A percentile compares a stretch with the other conserved stretches of the same genome.
Evolutionary conservation across 768 basidiomycete genomes (phyloP).

Genomic region (Phaeotremella skinneri): DNA sequence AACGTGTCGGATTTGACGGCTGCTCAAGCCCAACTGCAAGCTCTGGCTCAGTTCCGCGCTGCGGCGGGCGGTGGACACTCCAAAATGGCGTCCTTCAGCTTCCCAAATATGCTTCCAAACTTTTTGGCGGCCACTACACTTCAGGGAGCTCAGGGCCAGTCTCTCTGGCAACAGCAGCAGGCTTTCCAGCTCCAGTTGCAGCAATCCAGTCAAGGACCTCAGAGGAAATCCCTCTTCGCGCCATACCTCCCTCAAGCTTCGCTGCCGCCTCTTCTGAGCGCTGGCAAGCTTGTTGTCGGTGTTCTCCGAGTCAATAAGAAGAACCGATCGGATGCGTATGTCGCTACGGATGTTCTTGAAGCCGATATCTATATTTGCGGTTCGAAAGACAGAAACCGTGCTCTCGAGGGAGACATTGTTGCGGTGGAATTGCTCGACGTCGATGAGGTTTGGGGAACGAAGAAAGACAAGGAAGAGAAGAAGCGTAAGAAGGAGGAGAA

Average conservation of each 20-base stretch:
- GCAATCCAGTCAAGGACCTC: slow-evolving; percentile 77
- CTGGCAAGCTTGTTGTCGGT: slow-evolving; percentile 96
- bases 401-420: slow-evolving; percentile 93
- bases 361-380: slow-evolving; percentile 99
- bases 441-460: slow-evolving; percentile 89
- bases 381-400: slow-evolving; percentile 96
- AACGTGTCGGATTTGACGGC: slow-evolving; percentile 76
- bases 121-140: slow-evolving; percentile 97
- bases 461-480: slow-evolving; percentile 99
- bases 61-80: slow-evolving; percentile 79
- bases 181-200: slow-evolving; percentile 88
- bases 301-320: slow-evolving; percentile 97
- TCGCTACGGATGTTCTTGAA: slow-evolving; percentile 95
- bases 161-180: slow-evolving; percentile 86
- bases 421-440: slow-evolving; percentile 97
- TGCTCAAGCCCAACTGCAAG: slow-evolving; percentile 93
- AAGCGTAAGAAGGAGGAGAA: slow-evolving; percentile 99
- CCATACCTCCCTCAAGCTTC: slow-evolving; percentile 98
- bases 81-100: slow-evolving; percentile 96
- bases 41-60: slow-evolving; percentile 93
- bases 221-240: slow-evolving; percentile 96
- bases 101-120: slow-evolving; percentile 96
- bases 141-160: slow-evolving; percentile 68
- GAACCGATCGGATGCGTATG: slow-evolving; percentile 97
- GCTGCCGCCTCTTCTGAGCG: slow-evolving; percentile 89